Percentiles rank a stretch among this genome's conserved stretches.
Conservation (phyloP, 2,329 filamentous ascomycete species). For the Colletotrichum eleusines region DNA sequence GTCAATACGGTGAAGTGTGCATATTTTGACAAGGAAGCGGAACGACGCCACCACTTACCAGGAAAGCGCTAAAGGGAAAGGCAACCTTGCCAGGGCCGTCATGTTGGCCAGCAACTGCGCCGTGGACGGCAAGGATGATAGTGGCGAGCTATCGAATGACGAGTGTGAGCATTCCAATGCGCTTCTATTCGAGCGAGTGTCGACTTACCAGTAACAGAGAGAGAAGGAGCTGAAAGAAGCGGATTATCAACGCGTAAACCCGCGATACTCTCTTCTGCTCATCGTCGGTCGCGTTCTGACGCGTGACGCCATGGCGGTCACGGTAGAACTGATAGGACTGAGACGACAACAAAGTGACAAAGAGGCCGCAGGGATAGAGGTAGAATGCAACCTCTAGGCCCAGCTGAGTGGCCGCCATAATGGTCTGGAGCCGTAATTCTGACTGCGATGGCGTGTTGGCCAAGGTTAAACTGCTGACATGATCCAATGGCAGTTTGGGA, state of each 20-base stretch:
- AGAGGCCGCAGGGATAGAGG: conserved; percentile 55
- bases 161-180: conserved; percentile 4
- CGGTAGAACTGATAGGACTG: conserved; percentile 55
- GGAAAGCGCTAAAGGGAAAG: conserved; percentile 57
- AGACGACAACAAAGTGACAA: conserved; percentile 51
- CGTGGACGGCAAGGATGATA: conserved; percentile 49
- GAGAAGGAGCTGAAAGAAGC: conserved; percentile 51
- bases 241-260: conserved; percentile 51
- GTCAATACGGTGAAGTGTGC: background rate
- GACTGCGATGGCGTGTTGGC: conserved; percentile 17
- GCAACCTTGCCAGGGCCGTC: conserved; percentile 45
- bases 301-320: conserved; percentile 47
- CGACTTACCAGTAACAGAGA: conserved; percentile 46
- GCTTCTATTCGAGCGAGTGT: background rate
- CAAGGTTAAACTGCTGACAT: conserved; percentile 3
- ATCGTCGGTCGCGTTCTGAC: conserved; percentile 44
- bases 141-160: conserved; percentile 48
- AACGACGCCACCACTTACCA: conserved; percentile 46
- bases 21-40: too few relatives aligned
- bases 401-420: conserved; percentile 51
- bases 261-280: conserved; percentile 48
- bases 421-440: conserved; percentile 40
- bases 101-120: conserved; percentile 49
- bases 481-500: conserved; percentile 7
- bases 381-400: conserved; percentile 57